Base-by-base conservation (phyloP, 2,329 filamentous ascomycete genomes). In the Fusarium sulawesiense region DNA sequence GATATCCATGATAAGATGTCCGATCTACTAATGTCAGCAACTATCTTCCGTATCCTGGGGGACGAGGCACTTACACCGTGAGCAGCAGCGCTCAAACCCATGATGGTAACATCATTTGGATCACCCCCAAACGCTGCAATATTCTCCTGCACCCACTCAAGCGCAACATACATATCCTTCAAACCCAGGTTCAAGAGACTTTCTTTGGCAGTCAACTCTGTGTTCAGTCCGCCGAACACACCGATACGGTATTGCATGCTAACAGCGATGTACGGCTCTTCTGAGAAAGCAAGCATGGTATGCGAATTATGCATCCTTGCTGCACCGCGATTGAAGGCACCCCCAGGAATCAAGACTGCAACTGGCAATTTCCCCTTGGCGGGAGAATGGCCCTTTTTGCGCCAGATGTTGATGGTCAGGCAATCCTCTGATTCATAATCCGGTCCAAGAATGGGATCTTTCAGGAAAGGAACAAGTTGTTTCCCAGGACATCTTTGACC, bases 191-290 rank as follows among this genome's bases (percentile, higher is more conserved):
- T 89, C 20, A 88, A 79, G 2, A 84, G 63, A 0, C 85, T 87
- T 55, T 85, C 83, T 25, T 85, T 83, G 13, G 82, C 78, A 37
- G 85, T 82, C 50, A 88, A 75, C 30, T 78, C 75, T 10, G 82
- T 87, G 13, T 85, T 84, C 11, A 91, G 72, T 68, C 90, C 89
- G 1, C 89, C 89, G 76, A 89, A 84, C 6, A 85, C 85, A 12
- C 84, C 83, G 53, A 89, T 82, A n/a, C 87, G 75, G 25, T 78
- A 78, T 69, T 83, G 81, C 73, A 86, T 81, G 68, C 79, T 82
- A 7, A 85, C 81, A 18, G 78, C 85, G 42, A 87, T 82, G 56
- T 86, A 83, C 0, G 84, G 83, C 51, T 83, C 76, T 27, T 77
- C 73, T 0, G 79, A 78, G 69, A 82, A 87, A 3, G 82, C 84